Conservation (phyloP, 2,329 filamentous ascomycete genomes). For the Emericellopsis cladophorae region DNA sequence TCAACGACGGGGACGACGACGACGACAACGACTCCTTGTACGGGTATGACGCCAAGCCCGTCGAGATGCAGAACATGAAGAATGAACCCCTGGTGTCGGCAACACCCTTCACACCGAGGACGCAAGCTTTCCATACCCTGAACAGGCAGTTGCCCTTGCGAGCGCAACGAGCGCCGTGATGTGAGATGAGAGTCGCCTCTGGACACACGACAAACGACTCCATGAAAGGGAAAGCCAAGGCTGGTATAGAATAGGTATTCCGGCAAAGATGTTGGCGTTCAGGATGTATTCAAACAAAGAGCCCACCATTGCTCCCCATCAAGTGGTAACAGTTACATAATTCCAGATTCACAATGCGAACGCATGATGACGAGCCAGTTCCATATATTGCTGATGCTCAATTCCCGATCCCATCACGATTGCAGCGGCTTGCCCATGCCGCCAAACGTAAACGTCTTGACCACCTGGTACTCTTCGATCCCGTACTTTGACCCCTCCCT, state of each 20-base stretch:
- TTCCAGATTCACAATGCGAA: too few species aligned
- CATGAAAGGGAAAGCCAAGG: too few species aligned
- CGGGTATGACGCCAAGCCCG: constrained; percentile 17
- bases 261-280: too few species aligned
- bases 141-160: constrained; percentile 44
- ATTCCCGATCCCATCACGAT: constrained; percentile 5
- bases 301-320: too few species aligned
- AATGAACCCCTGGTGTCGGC: neutral
- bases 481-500: constrained; percentile 68
- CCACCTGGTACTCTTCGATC: constrained; percentile 61
- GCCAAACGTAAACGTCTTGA: constrained; percentile 50
- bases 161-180: constrained; percentile 10
- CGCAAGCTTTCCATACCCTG: constrained; percentile 53
- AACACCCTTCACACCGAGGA: constrained; percentile 21
- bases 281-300: too few species aligned
- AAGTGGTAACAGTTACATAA: too few species aligned
- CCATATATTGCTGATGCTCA: too few species aligned
- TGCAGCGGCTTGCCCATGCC: constrained; percentile 44
- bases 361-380: too few species aligned
- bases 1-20: constrained; percentile 31
- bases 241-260: too few species aligned
- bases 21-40: constrained; percentile 13
- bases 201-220: too few species aligned
- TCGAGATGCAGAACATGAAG: constrained; percentile 45
- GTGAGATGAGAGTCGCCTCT: neutral